Conservation (phyloP, 2,329 filamentous ascomycete genomes). For the Claviceps sp. region DNA sequence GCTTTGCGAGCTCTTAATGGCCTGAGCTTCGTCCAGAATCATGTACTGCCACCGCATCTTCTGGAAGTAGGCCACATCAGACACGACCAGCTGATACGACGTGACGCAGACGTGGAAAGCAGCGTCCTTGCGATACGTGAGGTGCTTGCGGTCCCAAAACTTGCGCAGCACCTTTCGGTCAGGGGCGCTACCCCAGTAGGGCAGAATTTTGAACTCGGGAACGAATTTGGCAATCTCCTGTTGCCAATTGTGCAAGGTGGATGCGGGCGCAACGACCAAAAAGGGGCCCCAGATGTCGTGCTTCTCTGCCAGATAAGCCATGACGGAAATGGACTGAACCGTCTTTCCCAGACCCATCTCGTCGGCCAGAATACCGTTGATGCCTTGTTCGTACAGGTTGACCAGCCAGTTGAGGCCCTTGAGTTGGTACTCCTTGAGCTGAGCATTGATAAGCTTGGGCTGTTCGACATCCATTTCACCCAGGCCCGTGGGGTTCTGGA, state of each 20-base stretch:
- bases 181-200: conserved; percentile 91
- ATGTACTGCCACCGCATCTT: conserved; percentile 99
- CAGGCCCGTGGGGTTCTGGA: conserved; percentile 93
- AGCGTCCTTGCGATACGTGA: conserved; percentile 85
- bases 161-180: conserved; percentile 94
- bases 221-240: conserved; percentile 96
- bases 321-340: conserved; percentile 96
- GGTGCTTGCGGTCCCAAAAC: conserved; percentile 97
- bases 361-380: conserved; percentile 97
- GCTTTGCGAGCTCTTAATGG: conserved; percentile 95
- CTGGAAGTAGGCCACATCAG: conserved; percentile 93
- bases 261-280: conserved; percentile 88
- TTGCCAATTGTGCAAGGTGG: conserved; percentile 97
- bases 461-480: conserved; percentile 91
- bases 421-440: conserved; percentile 96
- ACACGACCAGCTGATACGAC: conserved; percentile 93
- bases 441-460: conserved; percentile 81
- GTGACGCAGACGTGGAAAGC: conserved; percentile 94
- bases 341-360: conserved; percentile 99
- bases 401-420: conserved; percentile 99
- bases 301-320: conserved; percentile 94
- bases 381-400: conserved; percentile 97
- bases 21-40: conserved; percentile 97
- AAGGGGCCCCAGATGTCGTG: conserved; percentile 98
- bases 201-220: conserved; percentile 83